Conservation (phyloP, 768 basidiomycete genomes). For the Hortiboletus flavorubellus region DNA sequence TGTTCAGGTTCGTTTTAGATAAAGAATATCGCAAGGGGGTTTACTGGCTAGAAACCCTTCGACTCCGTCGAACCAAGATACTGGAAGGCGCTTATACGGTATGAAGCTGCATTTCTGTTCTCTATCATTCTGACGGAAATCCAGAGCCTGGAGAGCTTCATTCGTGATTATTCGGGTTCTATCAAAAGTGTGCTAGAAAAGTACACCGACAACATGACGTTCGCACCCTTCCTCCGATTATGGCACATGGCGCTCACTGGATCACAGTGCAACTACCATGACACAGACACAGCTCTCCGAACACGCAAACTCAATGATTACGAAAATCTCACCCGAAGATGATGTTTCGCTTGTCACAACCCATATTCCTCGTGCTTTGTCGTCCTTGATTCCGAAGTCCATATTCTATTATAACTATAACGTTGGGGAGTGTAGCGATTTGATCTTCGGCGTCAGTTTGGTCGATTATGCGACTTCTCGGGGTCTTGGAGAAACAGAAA, state of each 20-base stretch:
- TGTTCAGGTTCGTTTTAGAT: slow-evolving; percentile 43
- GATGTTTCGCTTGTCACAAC: slow-evolving; percentile 60
- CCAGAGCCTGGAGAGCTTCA: slow-evolving; percentile 79
- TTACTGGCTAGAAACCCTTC: slow-evolving; percentile 89
- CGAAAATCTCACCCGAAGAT: slow-evolving; percentile 64
- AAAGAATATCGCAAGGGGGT: slow-evolving; percentile 88
- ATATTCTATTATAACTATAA: slow-evolving; percentile 72
- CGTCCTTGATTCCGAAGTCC: slow-evolving; percentile 64
- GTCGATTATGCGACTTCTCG: slow-evolving; percentile 87
- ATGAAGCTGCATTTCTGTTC: slow-evolving; percentile 15
- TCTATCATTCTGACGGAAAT: slow-evolving; percentile 9
- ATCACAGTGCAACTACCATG: slow-evolving; percentile 65
- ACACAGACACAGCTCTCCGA: slow-evolving; percentile 73
- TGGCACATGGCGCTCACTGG: neutral
- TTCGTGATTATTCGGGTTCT: slow-evolving; percentile 63
- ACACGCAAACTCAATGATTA: slow-evolving; percentile 58
- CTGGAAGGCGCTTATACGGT: slow-evolving; percentile 81
- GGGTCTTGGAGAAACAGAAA: slow-evolving; percentile 63
- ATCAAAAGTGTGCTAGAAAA: slow-evolving; percentile 63
- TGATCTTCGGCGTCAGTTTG: slow-evolving; percentile 86
- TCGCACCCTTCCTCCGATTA: slow-evolving; percentile 2
- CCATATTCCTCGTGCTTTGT: slow-evolving; percentile 58
- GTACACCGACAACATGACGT: slow-evolving; percentile 80
- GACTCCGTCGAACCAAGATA: slow-evolving; percentile 78
- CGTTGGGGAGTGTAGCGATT: slow-evolving; percentile 82